Base-by-base conservation (phyloP, 75 land plant genomes). In the Sequoia sempervirens region DNA sequence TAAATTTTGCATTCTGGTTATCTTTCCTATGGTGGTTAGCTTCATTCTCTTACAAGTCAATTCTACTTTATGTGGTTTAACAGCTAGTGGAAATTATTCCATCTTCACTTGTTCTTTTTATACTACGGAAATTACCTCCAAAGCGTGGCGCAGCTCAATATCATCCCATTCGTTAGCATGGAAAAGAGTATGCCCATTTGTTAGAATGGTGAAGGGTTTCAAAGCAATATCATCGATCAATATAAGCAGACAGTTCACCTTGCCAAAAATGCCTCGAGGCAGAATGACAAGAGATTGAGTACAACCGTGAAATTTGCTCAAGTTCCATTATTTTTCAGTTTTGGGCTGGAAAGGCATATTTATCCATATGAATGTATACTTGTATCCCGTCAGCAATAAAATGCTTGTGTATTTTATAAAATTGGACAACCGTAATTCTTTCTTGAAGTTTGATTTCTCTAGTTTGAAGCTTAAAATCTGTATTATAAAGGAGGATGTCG, bases 51-150 rank as follows among this genome's bases (percentile, higher is more conserved):
- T 76, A 76, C 80, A 40, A 76, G 46, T 76, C 46, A 41, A 20
- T 1, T 40, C 2, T 76, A 10, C 8, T 76, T 41, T 37, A 74
- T 37, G 17, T 74, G 76, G 46, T 40, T 11, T 36, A 76, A 76
- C 94, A 96, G 99, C 85, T 95, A 81, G 97, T 93, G 84, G 99
- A 96, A 85, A 92, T 96, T 41, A 28, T 96, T 32, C 99, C 99
- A 64, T 95, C 97, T 72, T 86, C 97, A 82, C 93, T 96, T 56
- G 99, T 96, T 17, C 94, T 96, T 5, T 93, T 92, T 91, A 93
- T 96, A 38, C 74, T 96, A 58, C 89, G 99, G 86, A 96, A 96
- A 89, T 80, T 96, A 86, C 99, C 99, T 70, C 97, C 99, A 54
- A 95, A 93, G 80, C 93, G 94, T 38, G 86, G 90, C 5, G 82